phyloP scores from a whole-genome alignment of 2,329 filamentous ascomycete genomes.

The Thielaviopsis populi region DNA sequence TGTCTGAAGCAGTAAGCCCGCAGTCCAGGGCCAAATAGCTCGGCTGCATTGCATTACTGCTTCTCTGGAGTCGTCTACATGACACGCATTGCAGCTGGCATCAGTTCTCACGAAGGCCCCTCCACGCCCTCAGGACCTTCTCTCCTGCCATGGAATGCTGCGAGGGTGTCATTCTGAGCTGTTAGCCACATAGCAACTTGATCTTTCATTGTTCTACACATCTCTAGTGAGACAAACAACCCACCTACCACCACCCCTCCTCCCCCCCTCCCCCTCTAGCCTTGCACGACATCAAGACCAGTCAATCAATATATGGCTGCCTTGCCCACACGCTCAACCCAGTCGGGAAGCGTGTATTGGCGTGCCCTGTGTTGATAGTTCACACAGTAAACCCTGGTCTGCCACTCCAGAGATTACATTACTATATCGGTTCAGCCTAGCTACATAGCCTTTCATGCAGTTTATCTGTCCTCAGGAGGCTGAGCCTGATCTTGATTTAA shows the following conservation, averaged over 20 bases:
- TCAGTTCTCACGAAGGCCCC: not conserved
- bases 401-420: not conserved
- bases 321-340: not conserved
- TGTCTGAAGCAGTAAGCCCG: not conserved
- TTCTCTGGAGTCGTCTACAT: not conserved
- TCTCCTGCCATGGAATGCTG: not conserved
- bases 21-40: not conserved
- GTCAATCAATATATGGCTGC: not conserved
- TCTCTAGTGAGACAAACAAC: slow-evolving; percentile 3
- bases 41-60: not conserved
- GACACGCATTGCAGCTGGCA: not conserved
- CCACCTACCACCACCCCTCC: not conserved
- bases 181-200: not conserved
- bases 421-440: not conserved
- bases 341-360: not conserved
- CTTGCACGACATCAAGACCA: not conserved
- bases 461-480: slow-evolving; percentile 18
- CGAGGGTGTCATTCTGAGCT: not conserved
- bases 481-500: slow-evolving; percentile 12
- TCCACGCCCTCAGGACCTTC: not conserved
- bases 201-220: not conserved
- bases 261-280: not conserved
- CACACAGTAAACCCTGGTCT: not conserved
- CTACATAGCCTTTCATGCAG: slow-evolving; percentile 6
- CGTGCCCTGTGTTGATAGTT: not conserved